These are phyloP conservation scores for Penicillium malachiteum DNA, from an alignment of 495 filamentous ascomycete species.

Conservation along the genomic window DNA sequence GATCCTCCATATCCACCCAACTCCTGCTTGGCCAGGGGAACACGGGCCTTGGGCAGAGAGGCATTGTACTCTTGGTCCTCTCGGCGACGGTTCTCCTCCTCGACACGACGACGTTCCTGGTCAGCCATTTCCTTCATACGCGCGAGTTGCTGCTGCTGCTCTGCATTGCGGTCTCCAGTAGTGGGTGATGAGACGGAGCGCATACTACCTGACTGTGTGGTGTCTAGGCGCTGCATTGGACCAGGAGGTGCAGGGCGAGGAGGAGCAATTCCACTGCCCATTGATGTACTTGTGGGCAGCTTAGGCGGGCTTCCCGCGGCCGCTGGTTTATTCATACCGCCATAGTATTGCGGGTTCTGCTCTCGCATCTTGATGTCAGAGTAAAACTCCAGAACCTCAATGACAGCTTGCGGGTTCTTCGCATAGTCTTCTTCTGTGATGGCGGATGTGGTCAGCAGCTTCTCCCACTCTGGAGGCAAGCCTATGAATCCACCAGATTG, in stretches of 20 bases:
- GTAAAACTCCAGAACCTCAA: slow-evolving; percentile 97
- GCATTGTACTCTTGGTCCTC: slow-evolving; percentile 85
- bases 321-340: slow-evolving; percentile 58
- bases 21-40: slow-evolving; percentile 84
- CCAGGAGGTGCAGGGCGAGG: slow-evolving; percentile 66
- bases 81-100: slow-evolving; percentile 55
- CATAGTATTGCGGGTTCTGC: slow-evolving; percentile 75
- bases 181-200: slow-evolving; percentile 40
- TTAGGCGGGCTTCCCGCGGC: slow-evolving; percentile 42
- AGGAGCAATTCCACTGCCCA: slow-evolving; percentile 71
- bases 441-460: slow-evolving; percentile 87
- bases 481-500: slow-evolving; percentile 90
- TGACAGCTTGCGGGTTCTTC: slow-evolving; percentile 96
- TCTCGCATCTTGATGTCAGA: slow-evolving; percentile 87
- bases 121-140: slow-evolving; percentile 52
- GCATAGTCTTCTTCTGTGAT: slow-evolving; percentile 98
- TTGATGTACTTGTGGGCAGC: slow-evolving; percentile 36
- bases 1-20: slow-evolving; percentile 64
- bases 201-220: slow-evolving; percentile 28
- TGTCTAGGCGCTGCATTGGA: slow-evolving; percentile 46
- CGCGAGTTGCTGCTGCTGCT: slow-evolving; percentile 44
- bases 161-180: slow-evolving; percentile 33
- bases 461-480: slow-evolving; percentile 93
- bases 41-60: slow-evolving; percentile 73
- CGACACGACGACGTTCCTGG: slow-evolving; percentile 49